Conservation (phyloP, 1,284 basidiomycete species). For the Phenoliferia sp. region DNA sequence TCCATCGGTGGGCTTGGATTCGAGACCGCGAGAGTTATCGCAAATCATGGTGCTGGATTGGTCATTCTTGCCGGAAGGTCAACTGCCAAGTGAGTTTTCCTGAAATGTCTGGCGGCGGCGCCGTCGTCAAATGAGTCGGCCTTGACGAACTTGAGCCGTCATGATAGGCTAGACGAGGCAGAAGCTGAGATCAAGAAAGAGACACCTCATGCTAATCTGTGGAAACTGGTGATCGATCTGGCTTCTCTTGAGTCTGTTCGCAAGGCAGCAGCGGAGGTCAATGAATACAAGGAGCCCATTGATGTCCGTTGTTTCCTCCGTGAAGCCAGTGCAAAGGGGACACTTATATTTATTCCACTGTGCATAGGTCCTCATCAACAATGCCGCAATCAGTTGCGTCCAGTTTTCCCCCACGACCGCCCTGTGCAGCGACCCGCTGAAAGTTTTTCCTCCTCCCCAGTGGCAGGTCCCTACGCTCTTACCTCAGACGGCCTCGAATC, state of each 20-base stretch:
- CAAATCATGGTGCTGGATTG: too few relatives aligned
- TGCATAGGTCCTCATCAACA: slow-evolving; percentile 39
- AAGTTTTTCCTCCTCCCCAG: too few relatives aligned
- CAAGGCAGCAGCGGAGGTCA: slow-evolving; percentile 1
- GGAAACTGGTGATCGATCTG: slow-evolving; percentile 6
- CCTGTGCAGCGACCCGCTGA: slow-evolving; percentile 26
- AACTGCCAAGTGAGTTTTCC: background rate
- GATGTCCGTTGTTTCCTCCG: too few relatives aligned
- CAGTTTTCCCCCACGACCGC: slow-evolving; percentile 27
- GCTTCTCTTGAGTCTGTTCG: background rate
- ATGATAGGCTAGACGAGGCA: slow-evolving; percentile 1
- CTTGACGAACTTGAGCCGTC: background rate
- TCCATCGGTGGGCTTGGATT: too few relatives aligned
- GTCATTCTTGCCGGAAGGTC: slow-evolving; percentile 10
- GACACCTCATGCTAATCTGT: slow-evolving; percentile 1
- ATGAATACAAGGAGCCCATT: background rate
- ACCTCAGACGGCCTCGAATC: slow-evolving; percentile 35
- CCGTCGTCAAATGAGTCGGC: too few relatives aligned
- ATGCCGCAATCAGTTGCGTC: slow-evolving; percentile 36
- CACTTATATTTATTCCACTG: too few relatives aligned
- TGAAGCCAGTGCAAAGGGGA: too few relatives aligned
- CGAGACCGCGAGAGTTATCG: too few relatives aligned
- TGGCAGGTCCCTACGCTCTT: slow-evolving; percentile 20
- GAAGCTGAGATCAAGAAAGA: background rate
- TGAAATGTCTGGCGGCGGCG: background rate